Evolutionary conservation across 495 filamentous ascomycete species (phyloP).

Genomic region (Pseudoneurospora amorphoporcata): DNA sequence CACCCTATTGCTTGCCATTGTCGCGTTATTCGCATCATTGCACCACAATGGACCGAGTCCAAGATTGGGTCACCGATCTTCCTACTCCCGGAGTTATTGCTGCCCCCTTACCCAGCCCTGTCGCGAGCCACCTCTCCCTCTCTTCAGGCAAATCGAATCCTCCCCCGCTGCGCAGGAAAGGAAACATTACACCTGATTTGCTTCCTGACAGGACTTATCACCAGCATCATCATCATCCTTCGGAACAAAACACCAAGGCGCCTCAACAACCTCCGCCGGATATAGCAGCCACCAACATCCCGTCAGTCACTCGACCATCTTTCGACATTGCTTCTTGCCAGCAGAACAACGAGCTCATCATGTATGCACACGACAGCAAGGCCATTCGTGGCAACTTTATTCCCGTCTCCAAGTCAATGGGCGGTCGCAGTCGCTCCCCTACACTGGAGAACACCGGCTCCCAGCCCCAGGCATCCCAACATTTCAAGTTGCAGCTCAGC

Average conservation of each 20-base stretch:
- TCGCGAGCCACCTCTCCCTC: neutral
- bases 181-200: neutral
- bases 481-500: constrained; percentile 11
- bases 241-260: neutral
- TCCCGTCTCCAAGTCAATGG: constrained; percentile 5
- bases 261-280: neutral
- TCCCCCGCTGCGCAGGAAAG: neutral
- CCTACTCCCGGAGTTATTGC: neutral
- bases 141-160: neutral
- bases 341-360: neutral
- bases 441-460: neutral
- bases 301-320: neutral
- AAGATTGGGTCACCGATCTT: neutral
- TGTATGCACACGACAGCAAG: neutral
- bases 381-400: constrained; percentile 21
- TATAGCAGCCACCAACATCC: neutral
- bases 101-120: neutral
- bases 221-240: neutral
- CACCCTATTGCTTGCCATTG: neutral
- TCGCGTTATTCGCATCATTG: neutral
- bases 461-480: neutral
- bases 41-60: neutral
- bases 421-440: constrained; percentile 6
- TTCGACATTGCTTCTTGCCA: neutral
- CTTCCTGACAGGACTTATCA: neutral